Percentiles rank a stretch among this genome's conserved stretches.
Conservation (phyloP, 768 basidiomycete species). For the Clitopilus hobsonii region DNA sequence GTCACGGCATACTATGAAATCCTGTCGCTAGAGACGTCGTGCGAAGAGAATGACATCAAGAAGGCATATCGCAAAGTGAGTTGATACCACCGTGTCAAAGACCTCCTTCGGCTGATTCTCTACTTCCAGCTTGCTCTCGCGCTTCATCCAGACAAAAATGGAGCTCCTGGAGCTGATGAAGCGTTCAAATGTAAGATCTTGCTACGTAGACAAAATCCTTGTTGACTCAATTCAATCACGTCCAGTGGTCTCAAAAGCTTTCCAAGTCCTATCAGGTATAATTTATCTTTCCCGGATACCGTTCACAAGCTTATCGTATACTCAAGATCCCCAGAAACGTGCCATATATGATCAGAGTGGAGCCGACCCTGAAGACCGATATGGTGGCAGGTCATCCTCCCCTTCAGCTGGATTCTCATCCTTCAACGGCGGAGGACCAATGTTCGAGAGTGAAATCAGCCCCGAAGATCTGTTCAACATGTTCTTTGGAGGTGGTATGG, state of each 20-base stretch:
- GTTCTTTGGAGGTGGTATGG: conserved; percentile 77
- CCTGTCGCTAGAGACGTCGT: conserved; percentile 69
- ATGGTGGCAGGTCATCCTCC: conserved; percentile 59
- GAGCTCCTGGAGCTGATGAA: conserved; percentile 96
- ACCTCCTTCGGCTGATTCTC: neutral
- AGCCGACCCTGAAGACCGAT: conserved; percentile 85
- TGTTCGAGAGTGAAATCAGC: conserved; percentile 81
- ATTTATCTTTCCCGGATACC: neutral
- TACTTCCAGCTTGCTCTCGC: conserved; percentile 71
- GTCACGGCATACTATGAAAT: conserved; percentile 94
- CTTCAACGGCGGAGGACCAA: conserved; percentile 44
- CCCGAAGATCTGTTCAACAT: conserved; percentile 98
- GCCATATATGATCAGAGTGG: conserved; percentile 82
- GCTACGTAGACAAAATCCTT: neutral
- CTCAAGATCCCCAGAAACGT: conserved; percentile 79
- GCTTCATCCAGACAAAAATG: conserved; percentile 90
- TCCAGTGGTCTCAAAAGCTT: conserved; percentile 95
- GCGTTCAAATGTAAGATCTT: conserved; percentile 85
- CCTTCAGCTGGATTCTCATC: conserved; percentile 46
- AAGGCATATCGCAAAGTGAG: conserved; percentile 93
- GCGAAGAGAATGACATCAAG: conserved; percentile 83
- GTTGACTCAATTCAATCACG: conserved; percentile 6
- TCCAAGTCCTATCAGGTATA: conserved; percentile 84
- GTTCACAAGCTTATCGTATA: conserved; percentile 4
- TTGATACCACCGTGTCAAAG: neutral